Percentiles rank a stretch among this genome's conserved stretches.
These are phyloP conservation scores for Aspergillus coremiiformis DNA, from an alignment of 495 filamentous ascomycete species.

Conservation along the genomic window DNA sequence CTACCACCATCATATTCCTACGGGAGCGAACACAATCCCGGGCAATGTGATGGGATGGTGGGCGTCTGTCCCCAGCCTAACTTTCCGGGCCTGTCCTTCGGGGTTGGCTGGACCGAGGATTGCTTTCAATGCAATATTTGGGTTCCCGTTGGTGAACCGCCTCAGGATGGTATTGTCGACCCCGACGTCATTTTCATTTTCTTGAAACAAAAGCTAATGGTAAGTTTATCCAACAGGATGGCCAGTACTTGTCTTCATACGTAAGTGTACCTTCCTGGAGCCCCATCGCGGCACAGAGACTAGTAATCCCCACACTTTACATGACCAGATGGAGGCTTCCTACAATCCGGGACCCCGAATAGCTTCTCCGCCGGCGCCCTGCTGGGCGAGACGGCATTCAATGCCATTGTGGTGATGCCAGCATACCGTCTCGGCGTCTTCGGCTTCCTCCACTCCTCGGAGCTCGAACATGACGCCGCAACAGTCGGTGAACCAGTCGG, in stretches of 20 bases:
- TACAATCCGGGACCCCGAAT: conserved; percentile 50
- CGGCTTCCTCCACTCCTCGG: conserved; percentile 54
- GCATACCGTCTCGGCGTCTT: conserved; percentile 63
- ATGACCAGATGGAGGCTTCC: conserved; percentile 51
- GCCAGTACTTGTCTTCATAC: conserved; percentile 40
- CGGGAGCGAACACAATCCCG: conserved; percentile 26
- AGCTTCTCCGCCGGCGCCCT: conserved; percentile 40
- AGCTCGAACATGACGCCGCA: conserved; percentile 47
- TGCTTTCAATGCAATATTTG: conserved; percentile 41
- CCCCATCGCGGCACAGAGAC: no score
- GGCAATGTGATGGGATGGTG: conserved; percentile 21
- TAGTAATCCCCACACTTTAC: no score
- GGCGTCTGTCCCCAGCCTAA: conserved; percentile 34
- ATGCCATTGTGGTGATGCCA: conserved; percentile 55
- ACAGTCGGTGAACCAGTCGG: conserved; percentile 33
- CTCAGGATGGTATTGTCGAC: conserved; percentile 27
- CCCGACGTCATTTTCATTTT: no score
- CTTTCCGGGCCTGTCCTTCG: conserved; percentile 18
- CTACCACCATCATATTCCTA: conserved; percentile 30
- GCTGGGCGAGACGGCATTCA: conserved; percentile 39
- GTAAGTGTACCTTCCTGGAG: conserved; percentile 23
- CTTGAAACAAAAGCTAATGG: not conserved
- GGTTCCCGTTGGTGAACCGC: conserved; percentile 30
- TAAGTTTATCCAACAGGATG: conserved; percentile 21
- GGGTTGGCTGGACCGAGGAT: conserved; percentile 30